Conservation (phyloP, 768 basidiomycete genomes). For the Astraeus odoratus region DNA sequence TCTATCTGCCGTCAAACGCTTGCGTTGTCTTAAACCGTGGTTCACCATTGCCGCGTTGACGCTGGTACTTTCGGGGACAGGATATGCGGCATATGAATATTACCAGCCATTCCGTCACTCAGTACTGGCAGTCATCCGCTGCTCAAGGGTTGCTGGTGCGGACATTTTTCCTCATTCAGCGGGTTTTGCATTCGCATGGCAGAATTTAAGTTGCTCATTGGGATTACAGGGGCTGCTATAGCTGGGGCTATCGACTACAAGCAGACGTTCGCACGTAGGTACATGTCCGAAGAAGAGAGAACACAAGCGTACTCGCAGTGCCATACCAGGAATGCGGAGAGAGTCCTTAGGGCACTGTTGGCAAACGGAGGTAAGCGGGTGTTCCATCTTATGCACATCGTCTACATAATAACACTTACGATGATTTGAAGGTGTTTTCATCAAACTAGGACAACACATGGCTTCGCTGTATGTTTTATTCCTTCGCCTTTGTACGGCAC, state of each 20-base stretch:
- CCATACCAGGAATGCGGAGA: conserved; percentile 74
- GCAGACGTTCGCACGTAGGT: conserved; percentile 48
- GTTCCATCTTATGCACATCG: not conserved
- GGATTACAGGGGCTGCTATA: conserved; percentile 47
- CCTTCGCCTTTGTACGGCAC: conserved; percentile 14
- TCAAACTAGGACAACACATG: conserved; percentile 87
- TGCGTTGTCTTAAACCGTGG: conserved; percentile 13
- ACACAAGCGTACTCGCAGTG: conserved; percentile 62
- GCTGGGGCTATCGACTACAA: conserved; percentile 68
- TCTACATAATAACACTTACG: not conserved
- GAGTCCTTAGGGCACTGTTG: conserved; percentile 77
- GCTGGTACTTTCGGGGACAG: conserved; percentile 25
- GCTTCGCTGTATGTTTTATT: conserved; percentile 48
- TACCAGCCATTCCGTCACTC: conserved; percentile 71
- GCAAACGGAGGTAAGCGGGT: conserved; percentile 70
- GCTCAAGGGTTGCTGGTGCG: conserved; percentile 69
- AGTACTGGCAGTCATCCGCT: conserved; percentile 66
- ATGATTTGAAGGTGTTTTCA: conserved; percentile 56
- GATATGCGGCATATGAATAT: conserved; percentile 53
- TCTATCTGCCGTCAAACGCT: conserved; percentile 1
- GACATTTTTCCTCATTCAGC: conserved; percentile 23
- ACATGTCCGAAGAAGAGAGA: conserved; percentile 44
- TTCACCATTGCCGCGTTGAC: conserved; percentile 19
- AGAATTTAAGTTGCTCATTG: conserved; percentile 13
- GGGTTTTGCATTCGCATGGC: conserved; percentile 18